Evolutionary conservation across 306 rosid genomes (phyloP), one percentile per base, ranked within the genome.

Genomic region (Mimosa pudica): DNA sequence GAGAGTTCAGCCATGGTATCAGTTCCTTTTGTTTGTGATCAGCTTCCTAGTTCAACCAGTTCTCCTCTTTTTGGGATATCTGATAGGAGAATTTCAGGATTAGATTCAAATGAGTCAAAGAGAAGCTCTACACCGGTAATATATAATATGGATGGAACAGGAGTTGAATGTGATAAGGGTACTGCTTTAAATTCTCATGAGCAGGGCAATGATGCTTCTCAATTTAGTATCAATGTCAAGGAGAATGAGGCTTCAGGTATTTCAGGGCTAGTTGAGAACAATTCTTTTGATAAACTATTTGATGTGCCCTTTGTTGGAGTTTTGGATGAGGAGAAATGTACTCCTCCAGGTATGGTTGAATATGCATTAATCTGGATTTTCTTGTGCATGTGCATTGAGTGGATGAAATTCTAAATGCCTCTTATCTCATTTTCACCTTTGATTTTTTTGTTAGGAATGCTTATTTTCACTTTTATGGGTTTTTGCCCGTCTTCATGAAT

Each of bases 1-100:
- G 92, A 90, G 88, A 87, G 89, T 74, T 86, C 95, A n/a, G 86
- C 92, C 24, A 87, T 89, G 89, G 90, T 92, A 78, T 83, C 91
- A 60, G 84, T 86, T 85, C 92, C 92, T 9, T 85, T 84, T 71
- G 58, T 63, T 66, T 85, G 89, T 45, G 86, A 90, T 71, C 84
- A 86, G 64, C 79, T 85, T 84, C 89, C 92, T 63, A 72, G 54
- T 84, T 83, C 92, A 38, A 80, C 84, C 51, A 77, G 79, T 81
- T 84, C 86, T 46, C 87, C 89, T 14, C 73, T 71, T 36, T 77
- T 57, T 62, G 90, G 82, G 52, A 64, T 86, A 62, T 73, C 88
- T 71, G 82, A 86, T 72, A 82, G 86, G 74, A 84, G 60, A 83
- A 82, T 69, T 85, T 79, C 84, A 0, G 84, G 33, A 57, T 52